Evolutionary conservation across 2,329 filamentous ascomycete genomes (phyloP).

Genomic region (Aureobasidium sp.): DNA sequence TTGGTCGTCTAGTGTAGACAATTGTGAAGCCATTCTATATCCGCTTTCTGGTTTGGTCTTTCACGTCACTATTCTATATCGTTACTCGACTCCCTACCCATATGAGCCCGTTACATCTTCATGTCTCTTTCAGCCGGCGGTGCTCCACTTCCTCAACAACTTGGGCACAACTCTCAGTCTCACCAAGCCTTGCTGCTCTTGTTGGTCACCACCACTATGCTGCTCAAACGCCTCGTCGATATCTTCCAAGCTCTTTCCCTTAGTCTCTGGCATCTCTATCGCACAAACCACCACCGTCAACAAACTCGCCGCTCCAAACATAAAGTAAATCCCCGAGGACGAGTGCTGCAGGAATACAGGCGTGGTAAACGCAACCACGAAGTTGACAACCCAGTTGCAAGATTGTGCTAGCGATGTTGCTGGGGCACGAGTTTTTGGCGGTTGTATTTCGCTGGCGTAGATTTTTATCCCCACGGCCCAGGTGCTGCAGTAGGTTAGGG

Average conservation of each 20-base stretch:
- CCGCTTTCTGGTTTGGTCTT: no score
- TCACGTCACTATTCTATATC: no score
- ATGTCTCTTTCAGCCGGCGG: no score
- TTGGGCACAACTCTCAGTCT: background rate
- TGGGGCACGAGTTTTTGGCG: conserved; percentile 42
- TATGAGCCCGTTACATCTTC: no score
- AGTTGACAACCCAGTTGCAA: conserved; percentile 39
- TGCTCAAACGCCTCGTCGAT: conserved; percentile 12
- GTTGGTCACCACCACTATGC: background rate
- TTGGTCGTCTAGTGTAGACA: no score
- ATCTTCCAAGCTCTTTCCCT: conserved; percentile 10
- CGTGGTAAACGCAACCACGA: conserved; percentile 33
- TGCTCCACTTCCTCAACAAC: background rate
- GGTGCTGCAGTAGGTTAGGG: conserved; percentile 36
- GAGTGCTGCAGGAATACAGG: conserved; percentile 40
- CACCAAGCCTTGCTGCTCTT: background rate
- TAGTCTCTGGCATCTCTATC: conserved; percentile 13
- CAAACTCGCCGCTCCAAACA: conserved; percentile 24
- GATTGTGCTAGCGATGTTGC: conserved; percentile 45
- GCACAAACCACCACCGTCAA: conserved; percentile 12
- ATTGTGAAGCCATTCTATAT: no score
- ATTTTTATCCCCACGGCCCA: conserved; percentile 49
- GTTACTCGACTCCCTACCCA: no score
- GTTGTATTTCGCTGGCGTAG: conserved; percentile 50
- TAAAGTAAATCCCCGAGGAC: conserved; percentile 25